Conservation (phyloP, 2,329 filamentous ascomycete species). For the Kalaharituber pfeilii region DNA sequence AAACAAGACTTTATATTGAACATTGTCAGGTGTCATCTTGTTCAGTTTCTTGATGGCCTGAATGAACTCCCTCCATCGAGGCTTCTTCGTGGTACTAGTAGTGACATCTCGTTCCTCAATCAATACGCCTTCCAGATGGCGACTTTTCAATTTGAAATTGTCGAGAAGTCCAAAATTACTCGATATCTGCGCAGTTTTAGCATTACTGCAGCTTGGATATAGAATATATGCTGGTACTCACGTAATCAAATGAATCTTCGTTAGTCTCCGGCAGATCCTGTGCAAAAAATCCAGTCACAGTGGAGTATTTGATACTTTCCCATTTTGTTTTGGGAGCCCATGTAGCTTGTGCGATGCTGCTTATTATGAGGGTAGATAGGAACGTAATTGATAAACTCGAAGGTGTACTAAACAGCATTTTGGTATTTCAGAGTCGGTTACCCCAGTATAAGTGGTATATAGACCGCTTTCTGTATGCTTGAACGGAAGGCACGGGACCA, state of each 20-base stretch:
- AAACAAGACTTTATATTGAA: constrained; percentile 48
- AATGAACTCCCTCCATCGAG: constrained; percentile 48
- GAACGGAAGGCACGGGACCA: no score
- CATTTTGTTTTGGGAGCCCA: not conserved
- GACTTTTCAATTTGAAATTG: constrained; percentile 35
- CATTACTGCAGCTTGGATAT: not conserved
- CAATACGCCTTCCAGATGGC: constrained; percentile 15
- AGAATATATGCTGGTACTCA: constrained; percentile 26
- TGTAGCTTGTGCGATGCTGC: not conserved
- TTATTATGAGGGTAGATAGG: not conserved
- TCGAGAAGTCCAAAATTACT: constrained; percentile 50
- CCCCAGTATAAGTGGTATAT: no score
- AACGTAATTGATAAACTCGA: not conserved
- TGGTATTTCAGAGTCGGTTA: not conserved
- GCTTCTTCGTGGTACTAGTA: constrained; percentile 26
- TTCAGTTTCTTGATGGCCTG: constrained; percentile 42
- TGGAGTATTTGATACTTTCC: constrained; percentile 19
- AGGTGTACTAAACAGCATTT: not conserved
- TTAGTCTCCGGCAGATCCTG: constrained; percentile 44
- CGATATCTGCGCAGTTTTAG: constrained; percentile 30
- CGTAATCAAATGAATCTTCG: constrained; percentile 45
- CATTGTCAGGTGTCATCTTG: constrained; percentile 29
- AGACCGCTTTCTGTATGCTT: no score
- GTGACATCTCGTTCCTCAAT: not conserved
- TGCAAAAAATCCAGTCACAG: constrained; percentile 44